A percentile compares a stretch with the other conserved stretches of the same genome.
These are phyloP conservation scores for Lyophyllum semitale DNA, from an alignment of 768 basidiomycete species.

Conservation along the genomic window DNA sequence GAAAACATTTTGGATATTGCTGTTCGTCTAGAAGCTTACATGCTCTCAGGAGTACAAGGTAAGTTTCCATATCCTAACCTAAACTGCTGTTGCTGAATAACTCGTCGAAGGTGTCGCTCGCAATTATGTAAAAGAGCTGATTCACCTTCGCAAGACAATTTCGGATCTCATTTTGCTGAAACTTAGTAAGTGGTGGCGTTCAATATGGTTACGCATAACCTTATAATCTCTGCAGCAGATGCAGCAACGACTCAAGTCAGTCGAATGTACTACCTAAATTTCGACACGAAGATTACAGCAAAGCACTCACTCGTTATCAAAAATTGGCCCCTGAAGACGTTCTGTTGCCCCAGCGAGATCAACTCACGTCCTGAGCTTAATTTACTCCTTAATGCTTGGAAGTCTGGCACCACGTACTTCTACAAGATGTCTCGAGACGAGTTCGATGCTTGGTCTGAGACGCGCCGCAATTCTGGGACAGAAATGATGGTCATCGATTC, in stretches of 20 bases:
- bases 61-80: too few relatives aligned
- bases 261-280: constrained; percentile 19
- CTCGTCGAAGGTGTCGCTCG: too few relatives aligned
- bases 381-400: constrained; percentile 6
- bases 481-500: too few relatives aligned
- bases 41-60: too few relatives aligned
- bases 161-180: too few relatives aligned
- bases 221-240: neutral
- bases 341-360: constrained; percentile 15
- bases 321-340: constrained; percentile 19
- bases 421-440: constrained; percentile 1
- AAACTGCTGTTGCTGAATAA: too few relatives aligned
- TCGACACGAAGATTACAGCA: constrained; percentile 13
- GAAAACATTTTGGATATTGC: too few relatives aligned
- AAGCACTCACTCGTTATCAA: constrained; percentile 13
- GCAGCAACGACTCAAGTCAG: neutral
- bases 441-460: neutral
- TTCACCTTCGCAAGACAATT: too few relatives aligned
- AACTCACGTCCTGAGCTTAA: constrained; percentile 6
- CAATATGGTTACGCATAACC: neutral
- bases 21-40: too few relatives aligned
- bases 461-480: too few relatives aligned
- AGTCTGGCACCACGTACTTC: neutral
- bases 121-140: too few relatives aligned
- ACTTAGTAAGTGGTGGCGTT: too few relatives aligned